These are phyloP conservation scores for Geosiphon pyriformis DNA, from an alignment of 192 early-diverging fungal genomes.

Conservation along the genomic window DNA sequence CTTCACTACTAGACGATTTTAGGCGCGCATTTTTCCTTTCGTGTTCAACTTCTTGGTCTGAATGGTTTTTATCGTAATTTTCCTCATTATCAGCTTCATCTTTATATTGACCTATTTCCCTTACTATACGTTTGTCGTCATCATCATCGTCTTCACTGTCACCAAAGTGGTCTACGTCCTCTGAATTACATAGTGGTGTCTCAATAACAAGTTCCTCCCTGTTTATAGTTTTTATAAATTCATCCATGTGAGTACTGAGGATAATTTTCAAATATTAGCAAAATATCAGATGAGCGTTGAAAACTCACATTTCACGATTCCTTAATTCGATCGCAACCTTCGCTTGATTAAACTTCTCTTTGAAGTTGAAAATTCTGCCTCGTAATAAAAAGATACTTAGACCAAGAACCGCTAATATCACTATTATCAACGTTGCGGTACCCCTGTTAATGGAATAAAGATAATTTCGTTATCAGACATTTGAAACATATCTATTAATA, in stretches of 20 bases:
- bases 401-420: constrained; percentile 26
- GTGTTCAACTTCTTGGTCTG: background rate
- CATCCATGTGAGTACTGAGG: background rate
- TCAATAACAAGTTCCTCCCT: constrained; percentile 50
- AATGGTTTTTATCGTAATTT: background rate
- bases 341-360: constrained; percentile 17
- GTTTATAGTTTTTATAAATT: constrained; percentile 6
- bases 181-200: constrained; percentile 28
- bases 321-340: constrained; percentile 23
- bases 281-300: constrained; percentile 30
- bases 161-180: constrained; percentile 30
- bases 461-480: background rate
- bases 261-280: background rate
- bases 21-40: background rate
- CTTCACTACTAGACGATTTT: background rate
- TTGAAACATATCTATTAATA: background rate
- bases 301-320: constrained; percentile 24
- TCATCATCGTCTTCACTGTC: constrained; percentile 34
- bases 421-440: constrained; percentile 26
- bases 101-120: background rate
- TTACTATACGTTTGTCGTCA: background rate
- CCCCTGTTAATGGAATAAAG: constrained; percentile 26
- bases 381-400: constrained; percentile 27
- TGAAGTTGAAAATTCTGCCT: constrained; percentile 23
- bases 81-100: background rate